Base-by-base conservation (phyloP, 2,329 filamentous ascomycete genomes). In the Beauveria varroae region DNA sequence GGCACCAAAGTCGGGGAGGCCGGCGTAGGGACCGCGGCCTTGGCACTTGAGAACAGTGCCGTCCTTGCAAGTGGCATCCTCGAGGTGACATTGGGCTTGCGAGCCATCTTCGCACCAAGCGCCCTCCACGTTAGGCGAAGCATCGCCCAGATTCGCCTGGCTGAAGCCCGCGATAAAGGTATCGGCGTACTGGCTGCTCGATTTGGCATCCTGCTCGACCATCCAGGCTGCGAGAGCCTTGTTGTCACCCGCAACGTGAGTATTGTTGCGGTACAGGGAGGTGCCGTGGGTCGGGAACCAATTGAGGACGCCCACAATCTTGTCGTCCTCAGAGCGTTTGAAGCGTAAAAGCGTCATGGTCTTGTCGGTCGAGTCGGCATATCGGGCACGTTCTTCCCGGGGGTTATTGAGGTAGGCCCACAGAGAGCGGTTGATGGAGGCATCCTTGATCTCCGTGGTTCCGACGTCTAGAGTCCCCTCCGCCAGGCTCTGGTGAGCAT, bases 251-350 rank as follows among this genome's bases (percentile, higher is more conserved):
- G 92, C 87, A 56, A 95, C 85, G 16, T 96, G 80, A 0, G 92
- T 97, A 74, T 96, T 96, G 75, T 97, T 97, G 60, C 90, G 89
- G 26, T 93, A 85, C 74, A 97, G 84, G 0, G 91, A 96, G 0
- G 93, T 98, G 52, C 93, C 93, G 72, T 98, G 93, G 0, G 93
- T 90, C 3, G 93, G 86, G 72, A 93, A 96, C 90, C 93, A 98
- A 18, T 91, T 95, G 62, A 98, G 75, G 1, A 96, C 79, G 14
- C 91, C 93, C 47, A 91, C 84, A 62, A 87, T 87, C 74, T 91
- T 92, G 51, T 82, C 80, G 68, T 95, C 90, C 0, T 84, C 86
- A 9, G 84, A 82, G 41, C 90, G 83, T 65, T 86, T 85, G 70
- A 97, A 93, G 63, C 87, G 87, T 30, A 97, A 78, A 43, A 96